phyloP scores from a whole-genome alignment of 2,329 filamentous ascomycete genomes.

The Lachnum nothofagi region DNA sequence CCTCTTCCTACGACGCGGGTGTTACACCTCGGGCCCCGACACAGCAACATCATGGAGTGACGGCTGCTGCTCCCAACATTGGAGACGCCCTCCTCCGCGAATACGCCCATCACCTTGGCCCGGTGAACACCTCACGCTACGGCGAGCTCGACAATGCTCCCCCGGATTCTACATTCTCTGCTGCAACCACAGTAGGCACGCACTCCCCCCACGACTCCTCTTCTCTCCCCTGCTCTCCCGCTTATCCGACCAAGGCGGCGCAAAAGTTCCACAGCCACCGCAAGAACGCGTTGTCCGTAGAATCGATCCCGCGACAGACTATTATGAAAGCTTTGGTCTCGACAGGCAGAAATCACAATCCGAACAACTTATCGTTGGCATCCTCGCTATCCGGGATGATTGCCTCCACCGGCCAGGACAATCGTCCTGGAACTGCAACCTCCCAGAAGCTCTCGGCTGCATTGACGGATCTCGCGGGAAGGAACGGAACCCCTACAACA shows the following conservation, averaged over 20 bases:
- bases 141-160: conserved; percentile 27
- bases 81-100: conserved; percentile 39
- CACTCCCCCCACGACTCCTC: conserved; percentile 22
- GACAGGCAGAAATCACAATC: conserved; percentile 53
- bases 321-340: conserved; percentile 78
- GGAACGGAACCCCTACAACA: conserved; percentile 32
- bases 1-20: conserved; percentile 10
- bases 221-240: conserved; percentile 28
- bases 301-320: conserved; percentile 65
- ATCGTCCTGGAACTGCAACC: conserved; percentile 28
- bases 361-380: conserved; percentile 44
- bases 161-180: conserved; percentile 25
- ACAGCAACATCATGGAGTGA: conserved; percentile 27
- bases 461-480: conserved; percentile 45
- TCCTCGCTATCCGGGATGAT: conserved; percentile 59
- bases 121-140: conserved; percentile 35
- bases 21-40: conserved; percentile 17
- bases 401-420: conserved; percentile 37
- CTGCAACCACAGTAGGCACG: conserved; percentile 28
- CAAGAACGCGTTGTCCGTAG: conserved; percentile 33
- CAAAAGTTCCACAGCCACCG: conserved; percentile 24
- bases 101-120: conserved; percentile 40
- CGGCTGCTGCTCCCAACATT: conserved; percentile 27
- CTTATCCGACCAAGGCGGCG: conserved; percentile 17
- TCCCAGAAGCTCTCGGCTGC: conserved; percentile 59